Percentiles rank a stretch among this genome's conserved stretches.
These are phyloP conservation scores for Bothriochloa decipiens DNA, from an alignment of 176 grass and related monocot species.

Conservation along the genomic window DNA sequence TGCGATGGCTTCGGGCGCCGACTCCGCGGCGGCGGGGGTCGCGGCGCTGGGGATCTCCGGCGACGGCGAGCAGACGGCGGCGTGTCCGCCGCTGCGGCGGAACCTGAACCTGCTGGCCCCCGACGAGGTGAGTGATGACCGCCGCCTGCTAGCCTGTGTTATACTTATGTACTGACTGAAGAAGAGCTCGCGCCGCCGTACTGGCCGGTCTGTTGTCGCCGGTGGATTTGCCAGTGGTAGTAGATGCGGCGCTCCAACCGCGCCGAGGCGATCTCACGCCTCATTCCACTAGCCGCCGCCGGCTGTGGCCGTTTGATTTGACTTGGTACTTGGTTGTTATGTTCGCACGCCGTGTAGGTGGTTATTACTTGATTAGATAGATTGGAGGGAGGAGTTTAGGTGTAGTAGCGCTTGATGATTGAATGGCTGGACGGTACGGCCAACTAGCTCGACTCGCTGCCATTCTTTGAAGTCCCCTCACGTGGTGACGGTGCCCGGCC, in stretches of 20 bases:
- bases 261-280: background rate
- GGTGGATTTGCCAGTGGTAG: background rate
- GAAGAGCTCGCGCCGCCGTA: background rate
- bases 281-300: background rate
- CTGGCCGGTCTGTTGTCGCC: background rate
- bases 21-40: conserved; percentile 32
- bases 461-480: background rate
- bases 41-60: conserved; percentile 42
- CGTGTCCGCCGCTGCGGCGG: conserved; percentile 40
- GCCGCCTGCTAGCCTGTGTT: background rate
- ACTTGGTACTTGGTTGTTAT: background rate
- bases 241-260: background rate
- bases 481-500: background rate
- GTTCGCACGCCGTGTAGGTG: background rate
- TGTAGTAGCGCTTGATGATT: conserved; percentile 24
- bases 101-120: conserved; percentile 46
- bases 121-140: conserved; percentile 43
- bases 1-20: conserved; percentile 45
- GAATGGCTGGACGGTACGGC: background rate
- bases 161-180: background rate
- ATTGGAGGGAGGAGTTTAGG: background rate
- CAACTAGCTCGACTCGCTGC: conserved; percentile 20
- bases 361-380: background rate
- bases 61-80: conserved; percentile 30
- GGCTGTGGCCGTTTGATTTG: background rate